A percentile compares a stretch with the other conserved stretches of the same genome.
Evolutionary conservation across 306 rosid species (phyloP).

Genomic region (Inga oerstediana): DNA sequence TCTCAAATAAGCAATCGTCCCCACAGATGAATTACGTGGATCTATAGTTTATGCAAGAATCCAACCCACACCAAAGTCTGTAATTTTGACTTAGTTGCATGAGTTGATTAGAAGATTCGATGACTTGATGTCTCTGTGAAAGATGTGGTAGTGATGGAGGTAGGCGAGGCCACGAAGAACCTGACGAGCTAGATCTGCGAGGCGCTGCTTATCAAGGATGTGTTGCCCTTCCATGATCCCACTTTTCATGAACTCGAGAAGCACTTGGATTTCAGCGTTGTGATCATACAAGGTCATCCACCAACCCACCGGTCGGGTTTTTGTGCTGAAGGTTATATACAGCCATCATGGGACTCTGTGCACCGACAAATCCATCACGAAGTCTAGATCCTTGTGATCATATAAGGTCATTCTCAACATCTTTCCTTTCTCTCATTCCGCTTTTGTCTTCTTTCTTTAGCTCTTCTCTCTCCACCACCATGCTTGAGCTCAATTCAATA

Average conservation of each 20-base stretch:
- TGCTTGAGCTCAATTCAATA: too few species aligned
- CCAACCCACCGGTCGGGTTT: conserved; percentile 45
- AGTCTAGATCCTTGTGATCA: conserved; percentile 67
- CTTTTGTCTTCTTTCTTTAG: too few species aligned
- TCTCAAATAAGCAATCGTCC: conserved; percentile 93
- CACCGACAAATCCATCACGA: conserved; percentile 86
- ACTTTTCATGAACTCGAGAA: too few species aligned
- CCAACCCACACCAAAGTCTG: conserved; percentile 86
- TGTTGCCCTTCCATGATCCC: too few species aligned
- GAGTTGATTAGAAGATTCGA: conserved; percentile 83
- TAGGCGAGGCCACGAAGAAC: conserved; percentile 79
- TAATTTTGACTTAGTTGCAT: conserved; percentile 82
- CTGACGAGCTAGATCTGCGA: conserved; percentile 75
- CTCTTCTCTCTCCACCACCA: too few species aligned
- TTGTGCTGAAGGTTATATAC: conserved; percentile 82
- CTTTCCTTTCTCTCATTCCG: too few species aligned
- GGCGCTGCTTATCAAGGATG: too few species aligned
- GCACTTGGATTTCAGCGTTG: too few species aligned
- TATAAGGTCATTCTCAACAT: too few species aligned
- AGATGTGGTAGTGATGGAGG: conserved; percentile 83
- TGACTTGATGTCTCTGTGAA: conserved; percentile 92
- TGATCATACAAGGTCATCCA: conserved; percentile 68
- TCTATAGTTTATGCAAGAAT: conserved; percentile 93
- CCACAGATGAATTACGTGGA: conserved; percentile 88
- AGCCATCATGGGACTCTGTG: conserved; percentile 75